Percentiles rank a stretch among this genome's conserved stretches.
These are phyloP conservation scores for Rhexocercosporidium sp. DNA, from an alignment of 2,329 filamentous ascomycete species.

Conservation along the genomic window DNA sequence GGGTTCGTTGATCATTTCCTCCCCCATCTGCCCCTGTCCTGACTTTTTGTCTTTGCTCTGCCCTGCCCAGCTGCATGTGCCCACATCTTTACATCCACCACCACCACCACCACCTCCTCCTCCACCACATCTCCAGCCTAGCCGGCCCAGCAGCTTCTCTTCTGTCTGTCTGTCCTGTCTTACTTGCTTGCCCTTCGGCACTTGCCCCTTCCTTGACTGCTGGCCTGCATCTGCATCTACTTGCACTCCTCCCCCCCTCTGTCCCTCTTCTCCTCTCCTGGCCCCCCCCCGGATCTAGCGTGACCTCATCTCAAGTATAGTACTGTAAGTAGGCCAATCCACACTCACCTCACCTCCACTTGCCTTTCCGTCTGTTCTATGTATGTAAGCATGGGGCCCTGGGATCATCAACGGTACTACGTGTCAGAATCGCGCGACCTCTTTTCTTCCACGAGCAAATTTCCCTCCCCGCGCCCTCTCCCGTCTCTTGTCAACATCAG, in stretches of 20 bases:
- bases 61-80: neutral
- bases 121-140: neutral
- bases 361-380: slow-evolving; percentile 14
- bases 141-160: neutral
- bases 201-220: neutral
- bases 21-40: neutral
- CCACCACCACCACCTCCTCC: neutral
- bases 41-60: neutral
- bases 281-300: neutral
- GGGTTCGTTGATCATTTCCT: slow-evolving; percentile 1
- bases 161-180: neutral
- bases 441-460: neutral
- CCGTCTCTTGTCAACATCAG: neutral
- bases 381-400: slow-evolving; percentile 15
- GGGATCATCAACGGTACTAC: slow-evolving; percentile 10
- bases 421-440: slow-evolving; percentile 17
- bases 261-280: neutral
- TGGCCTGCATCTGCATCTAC: neutral
- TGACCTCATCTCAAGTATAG: slow-evolving; percentile 12
- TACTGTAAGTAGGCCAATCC: slow-evolving; percentile 18
- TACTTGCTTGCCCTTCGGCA: neutral
- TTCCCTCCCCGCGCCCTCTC: neutral
- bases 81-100: too few species aligned
- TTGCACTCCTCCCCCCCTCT: neutral
- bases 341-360: slow-evolving; percentile 6